Evolutionary conservation across 495 filamentous ascomycete species (phyloP).

Genomic region (Symbiotaphrina buchneri): DNA sequence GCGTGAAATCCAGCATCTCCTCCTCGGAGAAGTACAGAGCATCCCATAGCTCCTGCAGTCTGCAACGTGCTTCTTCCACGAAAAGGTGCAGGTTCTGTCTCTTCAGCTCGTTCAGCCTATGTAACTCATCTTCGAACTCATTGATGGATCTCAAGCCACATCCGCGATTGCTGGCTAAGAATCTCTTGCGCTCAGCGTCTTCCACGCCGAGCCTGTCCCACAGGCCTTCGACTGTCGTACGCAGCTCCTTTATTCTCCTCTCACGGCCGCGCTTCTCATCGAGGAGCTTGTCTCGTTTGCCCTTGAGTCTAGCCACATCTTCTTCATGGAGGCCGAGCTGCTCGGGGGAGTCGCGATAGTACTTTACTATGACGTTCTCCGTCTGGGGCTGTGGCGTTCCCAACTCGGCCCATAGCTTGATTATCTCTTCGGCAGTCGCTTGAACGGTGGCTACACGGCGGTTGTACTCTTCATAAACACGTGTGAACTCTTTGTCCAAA

Average conservation of each 20-base stretch:
- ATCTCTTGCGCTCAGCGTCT: constrained; percentile 57
- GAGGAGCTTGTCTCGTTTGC: constrained; percentile 59
- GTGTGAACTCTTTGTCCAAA: constrained; percentile 73
- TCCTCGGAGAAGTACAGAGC: constrained; percentile 84
- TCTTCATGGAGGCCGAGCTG: constrained; percentile 78
- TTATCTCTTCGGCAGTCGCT: constrained; percentile 56
- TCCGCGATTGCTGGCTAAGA: constrained; percentile 47
- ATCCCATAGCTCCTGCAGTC: constrained; percentile 89
- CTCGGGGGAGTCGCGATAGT: constrained; percentile 73
- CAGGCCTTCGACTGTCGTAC: constrained; percentile 46
- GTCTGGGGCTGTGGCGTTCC: constrained; percentile 83
- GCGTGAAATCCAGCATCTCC: constrained; percentile 93
- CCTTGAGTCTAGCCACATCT: constrained; percentile 49
- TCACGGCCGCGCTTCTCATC: constrained; percentile 89
- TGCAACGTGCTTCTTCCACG: constrained; percentile 77
- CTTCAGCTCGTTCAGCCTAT: constrained; percentile 76
- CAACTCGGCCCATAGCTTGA: constrained; percentile 86
- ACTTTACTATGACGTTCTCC: constrained; percentile 68
- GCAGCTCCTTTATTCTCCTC: constrained; percentile 56
- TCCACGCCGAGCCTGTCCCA: constrained; percentile 82
- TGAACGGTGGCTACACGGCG: constrained; percentile 57
- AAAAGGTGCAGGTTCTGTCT: constrained; percentile 85
- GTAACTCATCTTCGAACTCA: constrained; percentile 78
- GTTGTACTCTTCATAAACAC: constrained; percentile 88
- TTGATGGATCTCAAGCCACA: constrained; percentile 77